These are phyloP conservation scores for baker's yeast (Saccharomyces cerevisiae) DNA, from an alignment of 805 yeast species.

Conservation along the genomic window DNA sequence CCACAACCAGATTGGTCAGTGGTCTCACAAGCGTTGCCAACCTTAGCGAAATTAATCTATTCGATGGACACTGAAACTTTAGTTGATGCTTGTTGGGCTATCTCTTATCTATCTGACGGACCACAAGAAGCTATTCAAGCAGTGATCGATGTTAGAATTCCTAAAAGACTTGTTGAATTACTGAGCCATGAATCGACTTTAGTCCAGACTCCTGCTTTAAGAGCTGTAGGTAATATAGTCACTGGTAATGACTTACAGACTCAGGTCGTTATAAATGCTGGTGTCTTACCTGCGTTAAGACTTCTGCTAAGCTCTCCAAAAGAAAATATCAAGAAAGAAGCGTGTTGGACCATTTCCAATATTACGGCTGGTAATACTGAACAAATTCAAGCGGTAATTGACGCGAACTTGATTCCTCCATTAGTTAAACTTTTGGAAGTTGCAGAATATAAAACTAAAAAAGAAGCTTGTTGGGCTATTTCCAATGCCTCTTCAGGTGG, in stretches of 20 bases:
- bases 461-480: constrained; percentile 99
- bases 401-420: constrained; percentile 88
- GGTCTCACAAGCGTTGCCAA: constrained; percentile 82
- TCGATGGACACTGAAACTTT: constrained; percentile 88
- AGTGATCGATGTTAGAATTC: constrained; percentile 92
- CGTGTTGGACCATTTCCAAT: constrained; percentile 97
- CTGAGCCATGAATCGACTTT: constrained; percentile 73
- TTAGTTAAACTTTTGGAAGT: constrained; percentile 67
- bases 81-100: constrained; percentile 98
- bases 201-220: constrained; percentile 93
- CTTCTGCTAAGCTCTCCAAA: constrained; percentile 74
- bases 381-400: constrained; percentile 95
- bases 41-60: constrained; percentile 82
- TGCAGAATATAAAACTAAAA: constrained; percentile 92
- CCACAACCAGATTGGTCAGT: constrained; percentile 94
- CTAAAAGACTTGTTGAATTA: constrained; percentile 86
- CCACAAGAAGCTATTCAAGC: constrained; percentile 90
- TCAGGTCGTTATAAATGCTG: constrained; percentile 86
- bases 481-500: constrained; percentile 98
- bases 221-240: constrained; percentile 96
- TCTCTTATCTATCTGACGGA: constrained; percentile 90
- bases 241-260: constrained; percentile 96
- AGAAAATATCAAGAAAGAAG: constrained; percentile 92
- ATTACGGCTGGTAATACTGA: constrained; percentile 95
- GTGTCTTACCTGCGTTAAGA: constrained; percentile 78